Percentiles rank a stretch among this genome's conserved stretches.
Evolutionary conservation across 2,329 filamentous ascomycete genomes (phyloP).

Genomic region (Alternaria tenuissima): DNA sequence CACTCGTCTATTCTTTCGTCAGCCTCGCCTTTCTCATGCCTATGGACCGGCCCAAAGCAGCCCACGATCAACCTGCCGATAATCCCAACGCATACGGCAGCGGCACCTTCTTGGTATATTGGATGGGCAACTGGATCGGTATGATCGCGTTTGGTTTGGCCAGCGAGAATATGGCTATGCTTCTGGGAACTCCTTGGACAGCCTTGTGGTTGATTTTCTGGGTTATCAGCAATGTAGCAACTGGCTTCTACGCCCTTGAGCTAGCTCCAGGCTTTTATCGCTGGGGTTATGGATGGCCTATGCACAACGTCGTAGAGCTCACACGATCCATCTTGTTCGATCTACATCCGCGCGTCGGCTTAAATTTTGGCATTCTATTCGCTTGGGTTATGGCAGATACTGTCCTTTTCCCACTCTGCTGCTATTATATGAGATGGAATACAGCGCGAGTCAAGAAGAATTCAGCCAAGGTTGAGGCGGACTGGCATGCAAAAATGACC

Average conservation of each 20-base stretch:
- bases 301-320: constrained; percentile 68
- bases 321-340: constrained; percentile 69
- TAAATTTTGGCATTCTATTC: constrained; percentile 68
- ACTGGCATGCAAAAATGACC: constrained; percentile 41
- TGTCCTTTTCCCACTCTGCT: constrained; percentile 60
- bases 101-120: constrained; percentile 68
- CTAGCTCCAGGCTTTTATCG: constrained; percentile 65
- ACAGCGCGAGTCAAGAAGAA: constrained; percentile 34
- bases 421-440: constrained; percentile 55
- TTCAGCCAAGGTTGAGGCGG: constrained; percentile 31
- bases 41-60: constrained; percentile 58
- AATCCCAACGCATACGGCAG: constrained; percentile 65
- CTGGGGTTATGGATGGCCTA: constrained; percentile 71
- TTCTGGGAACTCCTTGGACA: constrained; percentile 68
- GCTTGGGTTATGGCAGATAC: constrained; percentile 65
- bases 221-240: constrained; percentile 71
- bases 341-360: constrained; percentile 63
- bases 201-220: constrained; percentile 73
- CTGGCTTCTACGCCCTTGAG: constrained; percentile 66
- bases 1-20: constrained; percentile 68
- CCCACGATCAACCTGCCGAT: constrained; percentile 52
- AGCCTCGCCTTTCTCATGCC: constrained; percentile 69
- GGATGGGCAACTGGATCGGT: constrained; percentile 68
- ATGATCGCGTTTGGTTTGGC: constrained; percentile 70
- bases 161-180: constrained; percentile 71